phyloP scores from a whole-genome alignment of 1,284 basidiomycete species.

The Papiliotrema terrestris region DNA sequence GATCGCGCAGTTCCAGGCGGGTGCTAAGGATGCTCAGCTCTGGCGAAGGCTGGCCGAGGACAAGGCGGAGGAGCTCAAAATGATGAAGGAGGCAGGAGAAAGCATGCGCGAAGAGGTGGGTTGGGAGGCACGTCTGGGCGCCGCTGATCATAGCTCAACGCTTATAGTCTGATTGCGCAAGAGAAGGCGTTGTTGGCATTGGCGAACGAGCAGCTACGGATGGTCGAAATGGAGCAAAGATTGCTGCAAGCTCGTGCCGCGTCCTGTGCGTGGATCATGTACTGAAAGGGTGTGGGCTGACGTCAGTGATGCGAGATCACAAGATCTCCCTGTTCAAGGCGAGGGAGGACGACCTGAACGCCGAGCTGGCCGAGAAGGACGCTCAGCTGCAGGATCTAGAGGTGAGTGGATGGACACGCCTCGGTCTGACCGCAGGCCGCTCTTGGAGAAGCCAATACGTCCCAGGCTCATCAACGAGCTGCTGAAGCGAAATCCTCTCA shows the following conservation, averaged over 20 bases:
- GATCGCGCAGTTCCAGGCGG: background rate
- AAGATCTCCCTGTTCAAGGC: conserved; percentile 35
- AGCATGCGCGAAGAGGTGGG: conserved; percentile 40
- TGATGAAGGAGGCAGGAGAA: conserved; percentile 21
- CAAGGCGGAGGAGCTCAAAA: conserved; percentile 17
- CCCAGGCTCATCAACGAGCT: conserved; percentile 26
- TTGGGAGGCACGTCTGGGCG: background rate
- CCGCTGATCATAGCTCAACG: conserved; percentile 23
- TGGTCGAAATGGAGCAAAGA: conserved; percentile 36
- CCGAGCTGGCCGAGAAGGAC: conserved; percentile 29
- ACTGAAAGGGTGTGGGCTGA: background rate
- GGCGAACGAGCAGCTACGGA: conserved; percentile 35
- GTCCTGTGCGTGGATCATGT: conserved; percentile 15
- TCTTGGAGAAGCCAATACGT: conserved; percentile 28
- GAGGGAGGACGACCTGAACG: conserved; percentile 29
- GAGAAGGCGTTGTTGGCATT: conserved; percentile 38
- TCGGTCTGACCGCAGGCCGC: conserved; percentile 9
- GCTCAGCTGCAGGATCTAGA: conserved; percentile 27
- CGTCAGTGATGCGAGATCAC: conserved; percentile 37
- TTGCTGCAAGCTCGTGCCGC: conserved; percentile 27
- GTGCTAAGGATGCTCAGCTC: conserved; percentile 10
- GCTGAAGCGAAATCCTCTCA: conserved; percentile 17
- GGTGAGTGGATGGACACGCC: conserved; percentile 18
- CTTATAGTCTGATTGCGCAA: conserved; percentile 29
- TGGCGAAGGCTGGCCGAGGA: background rate